Evolutionary conservation across 192 early-diverging fungal genomes (phyloP), one percentile per base, ranked within the genome.

Genomic region (Allomyces arbusculus): DNA sequence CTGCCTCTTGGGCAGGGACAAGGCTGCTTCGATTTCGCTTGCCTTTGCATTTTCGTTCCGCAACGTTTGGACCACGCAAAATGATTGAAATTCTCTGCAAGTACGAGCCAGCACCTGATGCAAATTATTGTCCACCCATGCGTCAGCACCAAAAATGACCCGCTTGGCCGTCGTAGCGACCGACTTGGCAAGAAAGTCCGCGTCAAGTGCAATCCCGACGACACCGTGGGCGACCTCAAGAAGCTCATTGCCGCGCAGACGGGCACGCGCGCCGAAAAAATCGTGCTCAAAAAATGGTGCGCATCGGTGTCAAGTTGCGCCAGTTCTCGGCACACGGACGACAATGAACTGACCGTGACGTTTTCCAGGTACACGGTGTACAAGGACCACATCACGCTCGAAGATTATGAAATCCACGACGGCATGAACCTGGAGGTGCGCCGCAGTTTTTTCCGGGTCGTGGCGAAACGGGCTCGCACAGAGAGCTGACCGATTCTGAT

Each of bases 381-480:
- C 73, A 91, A 91, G 76, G 90, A 95, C 69, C 87, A 91, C 68
- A 90, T 91, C 69, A 89, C 92, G 0, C 75, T 95, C 72, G 85
- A 86, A 24, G 91, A 92, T 70, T 95, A 90, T 70, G 90, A 92
- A 71, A 84, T 94, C 61, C 82, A 91, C 64, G 88, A 94, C 65
- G 90, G 90, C 44, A 90, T 90, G 84, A 92, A 83, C 69, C 69
- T 92, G 62, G 92, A 92, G 75, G 64, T 94, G 69, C 89, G 87
- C 70, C 88, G 89, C 67, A 58, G 5, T 61, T 25, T 24, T 24
- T 58, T 55, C 9, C 4, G 1, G 26, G 33, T 7, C 4, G 7
- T 40, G 5, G 33, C 33, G 7, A 7, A 8, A 0, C 33, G 33
- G 0, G 3, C 33, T 3, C 33, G 33, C 7, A 8, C 33, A 40